Percentiles rank a stretch among this genome's conserved stretches.
Evolutionary conservation across 176 grass and related monocot genomes (phyloP).

Genomic region (Hordeum vulgare): MorexV3_pseudomolecules_assembly NC_058520.1:394085222-394085721

Average conservation of each 20-base stretch:
- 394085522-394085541: background rate
- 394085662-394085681: background rate
- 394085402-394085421: background rate
- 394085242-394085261: constrained; percentile 43
- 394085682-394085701: background rate
- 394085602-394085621: constrained; percentile 78
- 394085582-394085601: background rate
- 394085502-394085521: constrained; percentile 3
- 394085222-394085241: constrained; percentile 45
- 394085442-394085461: background rate
- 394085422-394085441: background rate
- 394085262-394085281: constrained; percentile 31
- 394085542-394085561: background rate
- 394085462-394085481: background rate
- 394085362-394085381: background rate
- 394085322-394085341: background rate
- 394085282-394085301: constrained; percentile 59
- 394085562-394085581: background rate
- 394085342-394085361: background rate
- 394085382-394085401: background rate
- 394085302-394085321: constrained; percentile 13
- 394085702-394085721: background rate
- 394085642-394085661: background rate
- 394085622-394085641: background rate
- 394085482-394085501: background rate